A percentile compares a stretch with the other conserved stretches of the same genome.
Evolutionary conservation across 2,329 filamentous ascomycete genomes (phyloP).

Genomic region (Aaosphaeria arxii): DNA sequence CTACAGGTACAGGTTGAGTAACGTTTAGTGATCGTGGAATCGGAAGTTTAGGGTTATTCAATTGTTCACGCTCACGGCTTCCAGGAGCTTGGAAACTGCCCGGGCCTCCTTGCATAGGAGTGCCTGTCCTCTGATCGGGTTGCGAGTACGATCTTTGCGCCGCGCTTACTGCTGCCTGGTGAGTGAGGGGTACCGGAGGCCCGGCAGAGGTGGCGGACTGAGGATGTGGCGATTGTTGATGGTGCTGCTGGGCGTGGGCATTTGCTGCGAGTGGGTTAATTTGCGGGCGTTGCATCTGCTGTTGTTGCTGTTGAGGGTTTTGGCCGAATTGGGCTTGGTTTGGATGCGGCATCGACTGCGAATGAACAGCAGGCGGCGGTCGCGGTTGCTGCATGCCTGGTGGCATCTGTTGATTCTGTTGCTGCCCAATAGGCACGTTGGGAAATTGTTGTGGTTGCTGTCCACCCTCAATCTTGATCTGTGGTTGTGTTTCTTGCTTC

Average conservation of each 20-base stretch:
- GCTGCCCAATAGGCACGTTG: conserved; percentile 8
- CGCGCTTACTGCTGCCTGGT: conserved; percentile 43
- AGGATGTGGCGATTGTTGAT: conserved; percentile 37
- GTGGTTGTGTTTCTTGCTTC: conserved; percentile 32
- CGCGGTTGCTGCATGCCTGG: conserved; percentile 3
- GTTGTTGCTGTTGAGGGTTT: conserved; percentile 26
- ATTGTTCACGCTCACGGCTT: conserved; percentile 36
- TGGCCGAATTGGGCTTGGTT: conserved; percentile 21
- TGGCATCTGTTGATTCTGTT: conserved; percentile 14
- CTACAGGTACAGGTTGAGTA: conserved; percentile 69
- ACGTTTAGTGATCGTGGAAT: conserved; percentile 80
- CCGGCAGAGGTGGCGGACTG: conserved; percentile 33
- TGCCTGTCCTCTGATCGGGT: conserved; percentile 31
- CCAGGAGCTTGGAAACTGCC: conserved; percentile 30
- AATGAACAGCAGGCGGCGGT: conserved; percentile 14
- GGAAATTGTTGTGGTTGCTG: conserved; percentile 22
- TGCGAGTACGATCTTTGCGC: conserved; percentile 39
- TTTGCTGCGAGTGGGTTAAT: conserved; percentile 37
- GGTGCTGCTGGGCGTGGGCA: conserved; percentile 23
- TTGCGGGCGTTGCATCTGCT: conserved; percentile 30
- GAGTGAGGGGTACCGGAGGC: conserved; percentile 39
- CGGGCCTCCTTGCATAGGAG: conserved; percentile 30
- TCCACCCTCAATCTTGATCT: conserved; percentile 36
- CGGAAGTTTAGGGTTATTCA: conserved; percentile 64
- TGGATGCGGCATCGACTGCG: conserved; percentile 25